Conservation (phyloP, 305 asterid species). For the Solanum hybrid region DNA sequence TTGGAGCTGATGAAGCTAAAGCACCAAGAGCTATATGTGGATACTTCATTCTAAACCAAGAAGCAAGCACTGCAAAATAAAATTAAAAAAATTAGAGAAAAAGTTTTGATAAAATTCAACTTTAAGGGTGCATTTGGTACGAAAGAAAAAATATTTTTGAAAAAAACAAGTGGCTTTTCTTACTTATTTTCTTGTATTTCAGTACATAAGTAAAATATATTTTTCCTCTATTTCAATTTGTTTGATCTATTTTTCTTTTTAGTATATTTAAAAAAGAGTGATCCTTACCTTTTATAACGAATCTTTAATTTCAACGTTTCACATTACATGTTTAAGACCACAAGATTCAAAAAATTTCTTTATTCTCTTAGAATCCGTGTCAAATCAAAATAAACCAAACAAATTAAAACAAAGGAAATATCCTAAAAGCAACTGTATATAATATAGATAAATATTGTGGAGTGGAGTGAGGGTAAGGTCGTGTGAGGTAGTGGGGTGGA, state of each 20-base stretch:
- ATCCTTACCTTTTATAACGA: too few relatives aligned
- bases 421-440: too few relatives aligned
- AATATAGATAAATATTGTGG: too few relatives aligned
- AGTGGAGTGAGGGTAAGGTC: not conserved
- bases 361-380: too few relatives aligned
- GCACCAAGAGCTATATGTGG: slow-evolving; percentile 73
- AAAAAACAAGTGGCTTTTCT: not conserved
- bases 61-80: slow-evolving; percentile 37
- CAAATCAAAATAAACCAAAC: not conserved
- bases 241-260: not conserved
- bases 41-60: slow-evolving; percentile 72
- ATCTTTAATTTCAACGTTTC: too few relatives aligned
- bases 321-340: too few relatives aligned
- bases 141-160: not conserved
- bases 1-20: slow-evolving; percentile 66
- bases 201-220: too few relatives aligned
- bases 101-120: not conserved
- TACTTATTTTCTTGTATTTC: not conserved
- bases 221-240: not conserved
- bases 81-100: not conserved
- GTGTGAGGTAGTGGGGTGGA: not conserved
- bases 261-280: too few relatives aligned
- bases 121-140: not conserved
- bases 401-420: too few relatives aligned
- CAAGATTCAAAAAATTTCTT: too few relatives aligned